phyloP scores from a whole-genome alignment of 2,329 filamentous ascomycete genomes.

The Sclerotinia glacialis region DNA sequence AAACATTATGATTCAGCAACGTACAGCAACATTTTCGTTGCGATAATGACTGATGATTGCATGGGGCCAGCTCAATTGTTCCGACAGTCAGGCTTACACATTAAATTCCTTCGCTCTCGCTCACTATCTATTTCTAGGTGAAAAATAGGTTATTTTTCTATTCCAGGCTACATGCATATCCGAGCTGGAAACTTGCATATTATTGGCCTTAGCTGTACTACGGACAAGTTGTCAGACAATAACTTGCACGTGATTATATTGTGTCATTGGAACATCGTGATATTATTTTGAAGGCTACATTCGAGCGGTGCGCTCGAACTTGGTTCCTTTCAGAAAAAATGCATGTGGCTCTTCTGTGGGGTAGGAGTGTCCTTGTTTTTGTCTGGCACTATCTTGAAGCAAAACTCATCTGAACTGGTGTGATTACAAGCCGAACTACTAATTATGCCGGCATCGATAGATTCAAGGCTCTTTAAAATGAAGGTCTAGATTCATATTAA shows the following conservation, averaged over 20 bases:
- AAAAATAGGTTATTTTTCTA: not conserved
- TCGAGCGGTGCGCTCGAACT: not conserved
- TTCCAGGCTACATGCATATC: slow-evolving; percentile 14
- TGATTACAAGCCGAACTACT: not conserved
- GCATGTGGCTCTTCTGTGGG: no score
- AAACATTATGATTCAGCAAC: not conserved
- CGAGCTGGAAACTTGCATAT: slow-evolving; percentile 17
- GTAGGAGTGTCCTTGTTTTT: not conserved
- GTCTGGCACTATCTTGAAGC: not conserved
- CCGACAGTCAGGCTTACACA: not conserved
- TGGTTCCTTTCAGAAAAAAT: not conserved
- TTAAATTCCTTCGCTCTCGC: not conserved
- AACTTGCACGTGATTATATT: not conserved
- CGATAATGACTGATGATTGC: not conserved
- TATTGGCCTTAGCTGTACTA: slow-evolving; percentile 5
- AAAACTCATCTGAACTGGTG: not conserved
- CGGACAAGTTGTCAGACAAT: not conserved
- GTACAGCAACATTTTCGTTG: not conserved
- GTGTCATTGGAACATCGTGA: not conserved
- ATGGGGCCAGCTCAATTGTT: not conserved
- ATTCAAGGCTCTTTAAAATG: not conserved
- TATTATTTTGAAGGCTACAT: not conserved
- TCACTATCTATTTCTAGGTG: not conserved
- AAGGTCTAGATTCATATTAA: not conserved
- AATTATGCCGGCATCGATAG: not conserved